Conservation (phyloP, 2,329 filamentous ascomycete genomes). For the Pestalotiopsis sp. region DNA sequence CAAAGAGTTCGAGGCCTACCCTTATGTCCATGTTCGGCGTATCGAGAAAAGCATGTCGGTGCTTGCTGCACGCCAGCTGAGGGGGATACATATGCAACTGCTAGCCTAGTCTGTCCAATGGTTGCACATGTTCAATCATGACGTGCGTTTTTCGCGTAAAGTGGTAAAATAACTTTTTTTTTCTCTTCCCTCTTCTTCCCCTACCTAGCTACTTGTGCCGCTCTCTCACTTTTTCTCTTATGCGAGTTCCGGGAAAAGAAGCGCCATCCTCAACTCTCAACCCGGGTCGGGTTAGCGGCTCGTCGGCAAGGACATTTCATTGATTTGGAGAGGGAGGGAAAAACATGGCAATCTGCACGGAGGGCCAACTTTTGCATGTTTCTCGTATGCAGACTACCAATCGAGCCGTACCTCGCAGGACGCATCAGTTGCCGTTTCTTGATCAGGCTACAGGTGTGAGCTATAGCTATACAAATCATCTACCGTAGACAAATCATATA, state of each 20-base stretch:
- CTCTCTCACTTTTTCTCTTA: not conserved
- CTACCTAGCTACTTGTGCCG: not conserved
- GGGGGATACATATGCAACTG: not conserved
- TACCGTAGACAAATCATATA: no score
- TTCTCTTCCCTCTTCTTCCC: not conserved
- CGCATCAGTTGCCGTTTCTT: no score
- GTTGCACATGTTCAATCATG: slow-evolving; percentile 10
- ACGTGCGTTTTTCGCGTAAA: slow-evolving; percentile 7
- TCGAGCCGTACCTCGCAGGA: not conserved
- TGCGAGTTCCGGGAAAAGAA: slow-evolving; percentile 4
- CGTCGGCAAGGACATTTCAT: not conserved
- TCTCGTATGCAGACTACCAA: not conserved
- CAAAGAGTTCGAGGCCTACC: no score
- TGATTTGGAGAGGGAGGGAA: not conserved
- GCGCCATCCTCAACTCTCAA: not conserved
- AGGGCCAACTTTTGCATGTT: slow-evolving; percentile 21
- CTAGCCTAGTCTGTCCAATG: slow-evolving; percentile 1
- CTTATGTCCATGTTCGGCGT: no score
- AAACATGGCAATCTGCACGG: slow-evolving; percentile 23
- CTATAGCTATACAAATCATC: not conserved
- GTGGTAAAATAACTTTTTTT: slow-evolving; percentile 1
- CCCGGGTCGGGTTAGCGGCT: slow-evolving; percentile 7
- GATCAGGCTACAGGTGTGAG: not conserved
- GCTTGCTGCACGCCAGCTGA: not conserved
- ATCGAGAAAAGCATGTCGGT: not conserved